Evolutionary conservation across 352 stramenopile genomes (phyloP).

Genomic region (Phytophthora europaea): DNA sequence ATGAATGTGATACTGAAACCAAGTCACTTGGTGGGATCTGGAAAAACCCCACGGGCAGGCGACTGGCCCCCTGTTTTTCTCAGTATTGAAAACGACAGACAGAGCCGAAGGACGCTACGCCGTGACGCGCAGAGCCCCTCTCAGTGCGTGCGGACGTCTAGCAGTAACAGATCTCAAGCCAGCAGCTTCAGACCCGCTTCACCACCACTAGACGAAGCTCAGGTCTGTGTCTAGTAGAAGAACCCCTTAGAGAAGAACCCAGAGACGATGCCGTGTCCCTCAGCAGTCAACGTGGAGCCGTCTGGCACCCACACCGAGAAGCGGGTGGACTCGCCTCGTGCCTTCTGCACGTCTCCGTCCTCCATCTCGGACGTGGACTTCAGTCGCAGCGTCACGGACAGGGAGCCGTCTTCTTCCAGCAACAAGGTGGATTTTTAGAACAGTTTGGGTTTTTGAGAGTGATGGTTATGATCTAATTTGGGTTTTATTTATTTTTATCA

Average conservation of each 20-base stretch:
- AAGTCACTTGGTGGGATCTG: slow-evolving; percentile 5
- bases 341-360: slow-evolving; percentile 66
- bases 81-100: slow-evolving; percentile 37
- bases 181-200: not conserved
- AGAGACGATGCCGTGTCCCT: slow-evolving; percentile 30
- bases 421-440: slow-evolving; percentile 38
- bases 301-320: slow-evolving; percentile 29
- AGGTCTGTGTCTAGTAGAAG: slow-evolving; percentile 16
- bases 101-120: not conserved
- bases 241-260: slow-evolving; percentile 6
- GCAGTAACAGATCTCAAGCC: not conserved
- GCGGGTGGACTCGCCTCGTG: slow-evolving; percentile 45
- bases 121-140: not conserved
- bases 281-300: slow-evolving; percentile 16
- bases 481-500: slow-evolving; percentile 13
- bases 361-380: slow-evolving; percentile 73
- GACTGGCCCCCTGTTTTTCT: slow-evolving; percentile 15
- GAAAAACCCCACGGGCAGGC: not conserved
- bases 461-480: not conserved
- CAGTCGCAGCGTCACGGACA: slow-evolving; percentile 17
- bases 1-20: slow-evolving; percentile 10
- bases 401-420: slow-evolving; percentile 10
- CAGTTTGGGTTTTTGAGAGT: not conserved
- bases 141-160: not conserved
- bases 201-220: too few species aligned